These are phyloP conservation scores for Thelonectria discophora DNA, from an alignment of 2,329 filamentous ascomycete genomes.

Conservation along the genomic window DNA sequence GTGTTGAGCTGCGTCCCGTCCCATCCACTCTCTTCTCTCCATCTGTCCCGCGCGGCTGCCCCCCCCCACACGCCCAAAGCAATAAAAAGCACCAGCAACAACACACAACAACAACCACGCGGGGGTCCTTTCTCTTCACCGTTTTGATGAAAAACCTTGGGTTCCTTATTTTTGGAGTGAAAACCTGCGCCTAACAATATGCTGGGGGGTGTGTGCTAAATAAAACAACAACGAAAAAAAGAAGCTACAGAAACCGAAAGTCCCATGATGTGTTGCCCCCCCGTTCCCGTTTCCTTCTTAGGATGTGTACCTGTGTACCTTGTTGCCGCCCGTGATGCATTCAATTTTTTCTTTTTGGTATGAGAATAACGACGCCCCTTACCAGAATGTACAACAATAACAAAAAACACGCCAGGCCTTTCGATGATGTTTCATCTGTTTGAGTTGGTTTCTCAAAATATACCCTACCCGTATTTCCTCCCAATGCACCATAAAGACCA, in stretches of 20 bases:
- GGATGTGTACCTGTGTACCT: slow-evolving; percentile 10
- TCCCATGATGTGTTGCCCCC: not conserved
- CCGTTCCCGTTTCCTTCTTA: slow-evolving; percentile 16
- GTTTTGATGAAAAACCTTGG: too few relatives aligned
- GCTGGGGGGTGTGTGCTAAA: slow-evolving; percentile 11
- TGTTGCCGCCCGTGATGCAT: not conserved
- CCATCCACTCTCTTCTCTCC: too few relatives aligned
- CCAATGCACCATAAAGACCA: slow-evolving; percentile 30
- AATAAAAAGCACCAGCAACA: too few relatives aligned
- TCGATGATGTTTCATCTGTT: slow-evolving; percentile 34
- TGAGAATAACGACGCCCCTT: slow-evolving; percentile 31
- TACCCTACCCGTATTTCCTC: slow-evolving; percentile 29
- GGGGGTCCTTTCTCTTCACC: too few relatives aligned
- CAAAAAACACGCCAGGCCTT: slow-evolving; percentile 15
- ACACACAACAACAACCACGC: too few relatives aligned
- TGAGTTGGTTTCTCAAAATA: slow-evolving; percentile 1
- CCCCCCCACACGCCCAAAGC: too few relatives aligned
- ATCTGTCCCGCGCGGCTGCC: too few relatives aligned
- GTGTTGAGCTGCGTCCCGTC: too few relatives aligned
- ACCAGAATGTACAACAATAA: slow-evolving; percentile 26
- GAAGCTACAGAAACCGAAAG: slow-evolving; percentile 3
- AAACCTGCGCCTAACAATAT: slow-evolving; percentile 38
- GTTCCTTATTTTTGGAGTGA: not conserved
- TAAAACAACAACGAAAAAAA: slow-evolving; percentile 12
- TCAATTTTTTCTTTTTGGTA: not conserved